Conservation (phyloP, 1,139 yeast genomes). For the Candida sanyaensis region DNA sequence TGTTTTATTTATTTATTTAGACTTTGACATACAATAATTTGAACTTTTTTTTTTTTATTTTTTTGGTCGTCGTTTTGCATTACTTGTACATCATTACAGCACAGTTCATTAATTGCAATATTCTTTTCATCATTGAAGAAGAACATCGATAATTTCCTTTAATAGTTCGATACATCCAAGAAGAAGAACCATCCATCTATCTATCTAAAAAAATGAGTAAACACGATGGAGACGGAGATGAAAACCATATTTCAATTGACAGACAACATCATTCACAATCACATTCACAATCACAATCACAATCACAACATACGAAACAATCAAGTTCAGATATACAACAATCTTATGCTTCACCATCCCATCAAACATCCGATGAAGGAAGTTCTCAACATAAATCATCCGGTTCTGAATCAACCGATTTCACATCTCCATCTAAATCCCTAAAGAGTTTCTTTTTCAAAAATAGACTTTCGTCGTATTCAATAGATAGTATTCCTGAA, state of each 20-base stretch:
- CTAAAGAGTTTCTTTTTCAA: constrained; percentile 26
- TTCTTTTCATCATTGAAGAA: background rate
- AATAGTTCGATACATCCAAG: background rate
- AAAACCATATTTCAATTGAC: no score
- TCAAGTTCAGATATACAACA: background rate
- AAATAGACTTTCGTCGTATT: constrained; percentile 26
- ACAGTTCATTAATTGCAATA: background rate
- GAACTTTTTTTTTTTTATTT: background rate
- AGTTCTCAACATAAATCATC: constrained; percentile 6
- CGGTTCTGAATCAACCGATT: constrained; percentile 12
- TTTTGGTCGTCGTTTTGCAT: background rate
- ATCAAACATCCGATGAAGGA: constrained; percentile 8
- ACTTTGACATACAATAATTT: no score
- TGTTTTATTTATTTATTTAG: no score
- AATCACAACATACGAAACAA: background rate
- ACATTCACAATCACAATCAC: background rate
- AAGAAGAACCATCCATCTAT: background rate
- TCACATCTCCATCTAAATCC: constrained; percentile 31
- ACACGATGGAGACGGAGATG: background rate
- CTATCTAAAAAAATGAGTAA: background rate
- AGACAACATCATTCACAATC: no score
- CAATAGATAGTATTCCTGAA: constrained; percentile 29
- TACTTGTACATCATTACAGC: background rate
- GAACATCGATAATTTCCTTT: background rate
- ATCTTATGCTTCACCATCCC: constrained; percentile 10